Conservation (phyloP, 306 rosid genomes). For the Trifolium repens region DNA sequence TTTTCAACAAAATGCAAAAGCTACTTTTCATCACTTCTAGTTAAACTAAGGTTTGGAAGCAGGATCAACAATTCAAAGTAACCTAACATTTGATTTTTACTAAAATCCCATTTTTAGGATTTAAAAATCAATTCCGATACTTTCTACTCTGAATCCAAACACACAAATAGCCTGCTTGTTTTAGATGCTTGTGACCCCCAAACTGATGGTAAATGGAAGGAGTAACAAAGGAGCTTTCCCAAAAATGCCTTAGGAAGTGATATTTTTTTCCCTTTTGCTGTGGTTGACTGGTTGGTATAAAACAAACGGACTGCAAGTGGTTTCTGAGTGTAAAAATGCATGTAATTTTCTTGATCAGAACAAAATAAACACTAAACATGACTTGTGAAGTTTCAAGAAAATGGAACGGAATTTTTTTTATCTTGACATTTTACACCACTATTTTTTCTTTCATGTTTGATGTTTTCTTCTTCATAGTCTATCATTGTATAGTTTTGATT, state of each 20-base stretch:
- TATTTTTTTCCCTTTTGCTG: background rate
- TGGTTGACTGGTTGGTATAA: background rate
- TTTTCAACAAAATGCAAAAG: background rate
- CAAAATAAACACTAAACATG: background rate
- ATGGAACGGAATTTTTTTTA: background rate
- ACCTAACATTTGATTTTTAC: background rate
- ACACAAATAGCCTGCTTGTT: too few species aligned
- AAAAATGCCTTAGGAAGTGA: background rate
- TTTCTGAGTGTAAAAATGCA: background rate
- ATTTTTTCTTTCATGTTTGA: background rate
- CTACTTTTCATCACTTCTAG: conserved; percentile 2
- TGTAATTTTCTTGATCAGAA: background rate
- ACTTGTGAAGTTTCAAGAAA: background rate
- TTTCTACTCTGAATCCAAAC: too few species aligned
- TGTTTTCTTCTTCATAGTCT: background rate
- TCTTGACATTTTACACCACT: background rate
- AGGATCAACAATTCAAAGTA: background rate
- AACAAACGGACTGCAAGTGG: background rate
- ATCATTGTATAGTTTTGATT: background rate
- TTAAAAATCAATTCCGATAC: too few species aligned
- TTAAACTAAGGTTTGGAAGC: background rate
- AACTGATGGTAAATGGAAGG: too few species aligned
- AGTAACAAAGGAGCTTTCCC: too few species aligned
- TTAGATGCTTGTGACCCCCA: too few species aligned
- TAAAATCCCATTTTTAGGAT: background rate